These are phyloP conservation scores for Bolboschoenus planiculmis DNA, from an alignment of 176 grass and related monocot genomes.

Conservation along the genomic window DNA sequence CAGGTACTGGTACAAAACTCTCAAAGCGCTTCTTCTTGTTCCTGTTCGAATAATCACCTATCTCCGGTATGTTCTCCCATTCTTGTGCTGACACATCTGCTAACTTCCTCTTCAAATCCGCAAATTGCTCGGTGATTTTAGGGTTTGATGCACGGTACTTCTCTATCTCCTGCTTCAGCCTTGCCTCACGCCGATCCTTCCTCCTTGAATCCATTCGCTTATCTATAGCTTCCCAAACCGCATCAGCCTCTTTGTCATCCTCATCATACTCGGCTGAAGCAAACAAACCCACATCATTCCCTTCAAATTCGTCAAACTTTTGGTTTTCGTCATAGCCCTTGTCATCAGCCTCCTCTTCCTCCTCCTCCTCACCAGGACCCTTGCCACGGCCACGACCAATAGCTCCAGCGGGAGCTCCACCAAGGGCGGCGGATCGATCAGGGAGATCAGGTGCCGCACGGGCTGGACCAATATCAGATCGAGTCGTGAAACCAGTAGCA, in stretches of 20 bases:
- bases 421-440: constrained; percentile 53
- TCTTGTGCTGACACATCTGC: constrained; percentile 45
- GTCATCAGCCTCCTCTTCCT: constrained; percentile 72
- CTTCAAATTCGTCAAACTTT: constrained; percentile 96
- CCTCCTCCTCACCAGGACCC: constrained; percentile 55
- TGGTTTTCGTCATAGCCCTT: constrained; percentile 93
- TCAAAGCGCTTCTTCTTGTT: constrained; percentile 97
- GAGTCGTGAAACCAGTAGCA: constrained; percentile 90
- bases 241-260: constrained; percentile 85
- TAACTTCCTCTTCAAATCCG: constrained; percentile 79
- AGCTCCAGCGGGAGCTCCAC: constrained; percentile 16
- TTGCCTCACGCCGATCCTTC: constrained; percentile 82
- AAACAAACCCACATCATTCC: constrained; percentile 85
- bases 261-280: constrained; percentile 90
- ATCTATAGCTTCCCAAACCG: constrained; percentile 88
- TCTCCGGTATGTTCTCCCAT: constrained; percentile 96
- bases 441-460: constrained; percentile 82
- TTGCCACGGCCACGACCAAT: constrained; percentile 74
- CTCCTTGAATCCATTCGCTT: constrained; percentile 77
- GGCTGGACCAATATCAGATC: constrained; percentile 85
- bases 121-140: constrained; percentile 92
- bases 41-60: constrained; percentile 73
- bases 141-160: constrained; percentile 96
- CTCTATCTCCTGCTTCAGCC: constrained; percentile 89
- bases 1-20: constrained; percentile 75